Evolutionary conservation across 2,329 filamentous ascomycete genomes (phyloP).

Genomic region (Alternaria longipes): DNA sequence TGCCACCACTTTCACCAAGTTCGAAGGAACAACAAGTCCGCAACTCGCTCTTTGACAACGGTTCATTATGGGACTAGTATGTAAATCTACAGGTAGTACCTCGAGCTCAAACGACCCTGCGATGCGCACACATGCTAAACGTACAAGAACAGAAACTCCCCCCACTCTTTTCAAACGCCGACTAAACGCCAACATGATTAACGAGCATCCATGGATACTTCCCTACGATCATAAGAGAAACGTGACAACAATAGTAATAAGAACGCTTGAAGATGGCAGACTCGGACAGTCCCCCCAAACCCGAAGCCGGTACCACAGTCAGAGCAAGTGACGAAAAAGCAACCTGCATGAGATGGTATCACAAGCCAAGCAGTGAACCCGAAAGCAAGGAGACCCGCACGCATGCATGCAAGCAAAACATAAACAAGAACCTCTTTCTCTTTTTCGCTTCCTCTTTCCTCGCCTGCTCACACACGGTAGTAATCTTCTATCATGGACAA

Average conservation of each 20-base stretch:
- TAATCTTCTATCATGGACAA: not conserved
- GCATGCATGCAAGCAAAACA: not conserved
- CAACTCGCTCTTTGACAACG: not conserved
- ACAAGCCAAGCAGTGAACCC: not conserved
- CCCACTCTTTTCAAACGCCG: not conserved
- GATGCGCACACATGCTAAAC: not conserved
- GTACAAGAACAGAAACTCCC: not conserved
- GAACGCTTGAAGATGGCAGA: not conserved
- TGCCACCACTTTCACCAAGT: not conserved
- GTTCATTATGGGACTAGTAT: conserved; percentile 1
- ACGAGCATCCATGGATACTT: not conserved
- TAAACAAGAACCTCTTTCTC: conserved; percentile 1
- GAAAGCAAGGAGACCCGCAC: not conserved
- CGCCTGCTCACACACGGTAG: not conserved
- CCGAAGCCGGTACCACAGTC: not conserved
- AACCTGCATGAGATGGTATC: conserved; percentile 1
- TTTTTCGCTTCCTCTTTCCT: not conserved
- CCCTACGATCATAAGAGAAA: not conserved
- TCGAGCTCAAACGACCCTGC: not conserved
- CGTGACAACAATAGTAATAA: not conserved
- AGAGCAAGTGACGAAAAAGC: not conserved
- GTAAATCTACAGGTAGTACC: not conserved
- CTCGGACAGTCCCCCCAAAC: not conserved
- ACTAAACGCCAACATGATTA: not conserved
- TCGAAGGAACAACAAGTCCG: not conserved